Evolutionary conservation across 352 stramenopile genomes (phyloP).

Genomic region (Phytopythium kandeliae): DNA sequence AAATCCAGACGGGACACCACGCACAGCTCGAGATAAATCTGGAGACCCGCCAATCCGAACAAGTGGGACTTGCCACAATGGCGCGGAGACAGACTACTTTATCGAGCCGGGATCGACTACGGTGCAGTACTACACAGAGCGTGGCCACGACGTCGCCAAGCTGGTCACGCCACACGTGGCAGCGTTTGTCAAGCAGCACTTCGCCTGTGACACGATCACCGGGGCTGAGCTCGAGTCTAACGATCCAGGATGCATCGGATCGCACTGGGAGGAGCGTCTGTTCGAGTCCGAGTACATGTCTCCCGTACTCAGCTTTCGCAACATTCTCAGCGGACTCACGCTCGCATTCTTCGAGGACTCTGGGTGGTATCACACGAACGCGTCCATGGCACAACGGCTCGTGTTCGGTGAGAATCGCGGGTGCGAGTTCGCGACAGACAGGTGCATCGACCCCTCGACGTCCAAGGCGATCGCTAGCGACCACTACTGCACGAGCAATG

Average conservation of each 20-base stretch:
- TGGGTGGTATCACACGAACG: constrained; percentile 72
- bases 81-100: constrained; percentile 15
- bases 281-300: constrained; percentile 84
- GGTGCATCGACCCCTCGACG: constrained; percentile 45
- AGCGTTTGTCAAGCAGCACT: constrained; percentile 56
- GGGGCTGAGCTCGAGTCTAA: constrained; percentile 80
- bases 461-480: constrained; percentile 24
- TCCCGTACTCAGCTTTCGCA: constrained; percentile 65
- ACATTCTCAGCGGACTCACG: constrained; percentile 63
- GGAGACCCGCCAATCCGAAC: constrained; percentile 24
- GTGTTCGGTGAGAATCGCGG: constrained; percentile 65
- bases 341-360: constrained; percentile 82
- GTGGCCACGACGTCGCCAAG: constrained; percentile 49
- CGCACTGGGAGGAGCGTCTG: constrained; percentile 80
- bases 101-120: constrained; percentile 27
- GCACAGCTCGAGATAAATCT: constrained; percentile 37
- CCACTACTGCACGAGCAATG: constrained; percentile 45
- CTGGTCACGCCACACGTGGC: constrained; percentile 63
- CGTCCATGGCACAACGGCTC: constrained; percentile 37
- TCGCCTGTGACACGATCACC: constrained; percentile 44
- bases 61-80: constrained; percentile 43
- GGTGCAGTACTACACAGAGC: constrained; percentile 39
- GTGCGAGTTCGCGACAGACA: constrained; percentile 52
- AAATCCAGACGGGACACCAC: constrained; percentile 42
- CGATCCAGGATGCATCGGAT: constrained; percentile 64